phyloP scores from a whole-genome alignment of 768 basidiomycete species.

The Neoboletus magnificus region DNA sequence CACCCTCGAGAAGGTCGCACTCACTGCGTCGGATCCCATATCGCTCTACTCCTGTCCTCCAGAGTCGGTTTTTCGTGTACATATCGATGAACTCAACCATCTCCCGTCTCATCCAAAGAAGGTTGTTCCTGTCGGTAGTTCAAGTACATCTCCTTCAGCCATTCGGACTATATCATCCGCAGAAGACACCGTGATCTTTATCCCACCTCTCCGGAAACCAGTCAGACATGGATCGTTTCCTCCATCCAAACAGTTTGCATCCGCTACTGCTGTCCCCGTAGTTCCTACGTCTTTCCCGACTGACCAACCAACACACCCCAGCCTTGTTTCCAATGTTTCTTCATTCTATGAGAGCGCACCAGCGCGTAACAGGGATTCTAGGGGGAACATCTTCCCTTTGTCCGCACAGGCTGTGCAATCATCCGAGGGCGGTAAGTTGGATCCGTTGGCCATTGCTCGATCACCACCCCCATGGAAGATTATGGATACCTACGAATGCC shows the following conservation, averaged over 20 bases:
- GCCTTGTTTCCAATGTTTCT: constrained; percentile 5
- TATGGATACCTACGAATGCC: background rate
- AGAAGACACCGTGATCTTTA: constrained; percentile 15
- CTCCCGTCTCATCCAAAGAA: constrained; percentile 2
- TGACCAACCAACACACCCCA: background rate
- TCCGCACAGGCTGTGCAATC: constrained; percentile 19
- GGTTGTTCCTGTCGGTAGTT: background rate
- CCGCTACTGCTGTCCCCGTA: background rate
- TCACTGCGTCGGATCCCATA: constrained; percentile 9
- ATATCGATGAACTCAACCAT: constrained; percentile 17
- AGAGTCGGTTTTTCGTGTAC: constrained; percentile 28
- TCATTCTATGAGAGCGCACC: constrained; percentile 18
- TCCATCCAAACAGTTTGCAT: background rate
- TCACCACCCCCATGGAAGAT: constrained; percentile 26
- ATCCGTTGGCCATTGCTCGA: constrained; percentile 28
- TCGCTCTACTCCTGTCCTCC: constrained; percentile 28
- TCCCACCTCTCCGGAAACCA: constrained; percentile 17
- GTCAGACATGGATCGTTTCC: background rate
- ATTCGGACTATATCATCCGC: constrained; percentile 7
- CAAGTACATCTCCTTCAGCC: background rate
- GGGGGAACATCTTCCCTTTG: constrained; percentile 15
- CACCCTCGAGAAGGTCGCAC: constrained; percentile 23
- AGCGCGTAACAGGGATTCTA: background rate
- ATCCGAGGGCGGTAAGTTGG: constrained; percentile 5
- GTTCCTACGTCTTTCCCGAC: background rate